Conservation (phyloP, 2,329 filamentous ascomycete species). For the Diplodia intermedia region DNA sequence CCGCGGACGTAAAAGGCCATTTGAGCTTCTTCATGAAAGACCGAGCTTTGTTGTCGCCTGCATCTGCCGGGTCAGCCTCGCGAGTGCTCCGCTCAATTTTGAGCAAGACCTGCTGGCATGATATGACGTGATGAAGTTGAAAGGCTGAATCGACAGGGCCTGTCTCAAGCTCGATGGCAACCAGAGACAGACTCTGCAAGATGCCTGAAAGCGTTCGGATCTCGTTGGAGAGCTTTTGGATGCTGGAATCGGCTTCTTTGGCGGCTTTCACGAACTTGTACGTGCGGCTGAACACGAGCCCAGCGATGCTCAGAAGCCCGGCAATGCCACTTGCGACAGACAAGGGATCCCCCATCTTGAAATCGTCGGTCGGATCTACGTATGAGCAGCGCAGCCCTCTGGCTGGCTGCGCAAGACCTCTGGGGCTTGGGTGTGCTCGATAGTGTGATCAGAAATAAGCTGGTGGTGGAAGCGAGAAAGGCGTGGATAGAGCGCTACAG, state of each 20-base stretch:
- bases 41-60: background rate
- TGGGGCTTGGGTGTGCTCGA: background rate
- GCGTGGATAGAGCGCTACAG: background rate
- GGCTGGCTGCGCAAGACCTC: background rate
- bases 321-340: constrained; percentile 11
- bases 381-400: background rate
- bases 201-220: background rate
- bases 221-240: background rate
- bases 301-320: background rate
- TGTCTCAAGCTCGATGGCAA: background rate
- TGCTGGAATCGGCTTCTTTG: background rate
- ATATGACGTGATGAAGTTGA: background rate
- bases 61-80: background rate
- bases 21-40: background rate
- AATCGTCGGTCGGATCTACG: background rate
- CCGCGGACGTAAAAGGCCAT: background rate
- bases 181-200: background rate
- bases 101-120: background rate
- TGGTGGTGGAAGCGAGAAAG: background rate
- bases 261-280: background rate
- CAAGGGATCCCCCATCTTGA: background rate
- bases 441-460: background rate
- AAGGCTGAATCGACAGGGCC: background rate
- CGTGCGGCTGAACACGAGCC: background rate
- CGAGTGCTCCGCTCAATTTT: background rate